phyloP scores from a whole-genome alignment of 306 rosid species.

The Vigna hirtella region DNA sequence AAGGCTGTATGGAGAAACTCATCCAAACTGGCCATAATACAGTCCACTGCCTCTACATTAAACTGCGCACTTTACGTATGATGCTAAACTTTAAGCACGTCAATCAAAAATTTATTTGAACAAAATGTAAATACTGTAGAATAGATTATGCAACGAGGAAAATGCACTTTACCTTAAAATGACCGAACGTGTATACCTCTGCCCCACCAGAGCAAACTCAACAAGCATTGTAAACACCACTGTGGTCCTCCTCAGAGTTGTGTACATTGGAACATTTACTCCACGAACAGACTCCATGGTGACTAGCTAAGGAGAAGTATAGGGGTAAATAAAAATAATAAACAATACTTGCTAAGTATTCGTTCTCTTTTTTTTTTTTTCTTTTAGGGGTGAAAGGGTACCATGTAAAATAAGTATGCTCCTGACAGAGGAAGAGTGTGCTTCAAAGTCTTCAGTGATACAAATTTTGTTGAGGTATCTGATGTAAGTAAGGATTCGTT shows the following conservation, averaged over 20 bases:
- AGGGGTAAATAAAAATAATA: conserved; percentile 40
- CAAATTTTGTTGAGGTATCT: conserved; percentile 63
- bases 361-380: background rate
- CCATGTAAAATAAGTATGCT: conserved; percentile 95
- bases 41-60: conserved; percentile 1
- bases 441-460: conserved; percentile 77
- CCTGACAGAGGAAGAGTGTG: conserved; percentile 85
- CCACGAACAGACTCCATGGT: conserved; percentile 98
- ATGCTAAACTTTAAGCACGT: background rate
- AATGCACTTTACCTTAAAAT: conserved; percentile 73
- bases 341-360: conserved; percentile 21
- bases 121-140: background rate
- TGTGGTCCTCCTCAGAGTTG: conserved; percentile 93
- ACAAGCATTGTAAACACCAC: conserved; percentile 90
- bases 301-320: conserved; percentile 77
- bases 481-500: conserved; percentile 60
- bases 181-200: conserved; percentile 75
- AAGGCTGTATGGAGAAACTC: too few relatives aligned
- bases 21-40: background rate
- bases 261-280: conserved; percentile 99
- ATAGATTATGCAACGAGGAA: conserved; percentile 30
- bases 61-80: background rate
- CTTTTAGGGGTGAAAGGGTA: conserved; percentile 34
- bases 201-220: conserved; percentile 81
- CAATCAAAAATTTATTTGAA: conserved; percentile 19